Conservation (phyloP, 352 stramenopile genomes). For the Phytophthora constricta region DNA sequence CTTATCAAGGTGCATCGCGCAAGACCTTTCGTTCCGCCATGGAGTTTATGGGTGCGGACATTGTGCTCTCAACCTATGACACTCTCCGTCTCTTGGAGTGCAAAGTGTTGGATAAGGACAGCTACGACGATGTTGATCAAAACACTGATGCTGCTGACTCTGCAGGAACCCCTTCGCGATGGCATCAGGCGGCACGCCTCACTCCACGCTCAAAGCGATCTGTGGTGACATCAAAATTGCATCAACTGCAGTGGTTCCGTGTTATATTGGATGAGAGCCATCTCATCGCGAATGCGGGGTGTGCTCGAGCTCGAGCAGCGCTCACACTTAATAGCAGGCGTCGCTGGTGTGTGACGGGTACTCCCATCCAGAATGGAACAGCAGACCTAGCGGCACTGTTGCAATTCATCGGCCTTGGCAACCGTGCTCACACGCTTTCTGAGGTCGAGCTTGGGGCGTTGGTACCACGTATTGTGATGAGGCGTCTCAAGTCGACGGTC, state of each 20-base stretch:
- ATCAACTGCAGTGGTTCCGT: conserved; percentile 83
- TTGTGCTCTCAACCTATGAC: conserved; percentile 86
- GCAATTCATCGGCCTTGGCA: conserved; percentile 81
- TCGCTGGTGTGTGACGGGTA: conserved; percentile 91
- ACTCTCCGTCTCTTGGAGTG: conserved; percentile 78
- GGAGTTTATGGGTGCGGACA: conserved; percentile 82
- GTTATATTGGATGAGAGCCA: conserved; percentile 92
- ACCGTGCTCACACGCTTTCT: conserved; percentile 55
- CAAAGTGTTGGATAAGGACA: conserved; percentile 51
- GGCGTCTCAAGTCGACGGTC: conserved; percentile 82
- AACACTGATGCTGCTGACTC: conserved; percentile 20
- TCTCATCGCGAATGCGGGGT: conserved; percentile 88
- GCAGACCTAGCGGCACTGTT: conserved; percentile 89
- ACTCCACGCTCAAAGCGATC: conserved; percentile 35
- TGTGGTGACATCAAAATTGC: conserved; percentile 65
- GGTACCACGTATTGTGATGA: conserved; percentile 84
- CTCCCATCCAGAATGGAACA: conserved; percentile 89
- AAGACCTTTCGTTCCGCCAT: conserved; percentile 68
- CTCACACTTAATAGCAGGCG: conserved; percentile 73
- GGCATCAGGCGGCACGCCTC: conserved; percentile 39
- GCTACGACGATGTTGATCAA: conserved; percentile 20
- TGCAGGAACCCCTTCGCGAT: conserved; percentile 17
- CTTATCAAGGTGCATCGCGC: conserved; percentile 72
- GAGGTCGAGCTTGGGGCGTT: conserved; percentile 75
- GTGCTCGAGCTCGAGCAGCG: conserved; percentile 62